Percentiles rank a stretch among this genome's conserved stretches.
These are phyloP conservation scores for Lactarius akahatsu DNA, from an alignment of 768 basidiomycete species.

Conservation along the genomic window DNA sequence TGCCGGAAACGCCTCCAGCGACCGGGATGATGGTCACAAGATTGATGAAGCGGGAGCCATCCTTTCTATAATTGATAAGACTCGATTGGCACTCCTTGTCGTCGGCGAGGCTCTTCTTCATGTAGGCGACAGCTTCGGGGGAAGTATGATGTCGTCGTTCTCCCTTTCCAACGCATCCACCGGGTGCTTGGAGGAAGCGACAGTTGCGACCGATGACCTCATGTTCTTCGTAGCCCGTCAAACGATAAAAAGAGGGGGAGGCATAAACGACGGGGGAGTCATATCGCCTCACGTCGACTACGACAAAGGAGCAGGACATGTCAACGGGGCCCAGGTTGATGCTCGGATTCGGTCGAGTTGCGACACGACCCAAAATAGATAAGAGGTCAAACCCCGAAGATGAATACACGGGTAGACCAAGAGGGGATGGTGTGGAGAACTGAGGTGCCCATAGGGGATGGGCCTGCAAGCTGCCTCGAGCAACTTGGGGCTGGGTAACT, in stretches of 20 bases:
- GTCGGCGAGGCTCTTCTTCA: slow-evolving; percentile 63
- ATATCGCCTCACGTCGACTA: slow-evolving; percentile 77
- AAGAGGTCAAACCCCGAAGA: slow-evolving; percentile 89
- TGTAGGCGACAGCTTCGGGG: slow-evolving; percentile 59
- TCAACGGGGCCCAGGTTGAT: slow-evolving; percentile 89
- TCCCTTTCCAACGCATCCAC: slow-evolving; percentile 52
- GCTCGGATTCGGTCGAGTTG: slow-evolving; percentile 66
- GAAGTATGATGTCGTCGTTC: slow-evolving; percentile 60
- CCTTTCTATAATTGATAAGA: slow-evolving; percentile 86
- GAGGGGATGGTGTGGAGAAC: slow-evolving; percentile 32
- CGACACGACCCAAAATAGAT: slow-evolving; percentile 75
- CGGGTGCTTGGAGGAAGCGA: slow-evolving; percentile 83
- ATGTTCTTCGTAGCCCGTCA: slow-evolving; percentile 70
- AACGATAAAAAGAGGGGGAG: slow-evolving; percentile 73
- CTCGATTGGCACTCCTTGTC: slow-evolving; percentile 88
- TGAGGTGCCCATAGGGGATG: slow-evolving; percentile 12
- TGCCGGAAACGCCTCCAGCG: slow-evolving; percentile 51
- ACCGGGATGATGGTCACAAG: slow-evolving; percentile 91
- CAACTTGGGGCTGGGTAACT: neutral
- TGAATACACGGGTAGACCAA: slow-evolving; percentile 71
- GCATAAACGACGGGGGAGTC: slow-evolving; percentile 92
- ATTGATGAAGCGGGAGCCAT: slow-evolving; percentile 85
- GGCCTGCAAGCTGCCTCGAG: neutral
- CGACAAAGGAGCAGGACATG: slow-evolving; percentile 86
- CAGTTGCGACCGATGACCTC: slow-evolving; percentile 92